Evolutionary conservation across 495 filamentous ascomycete species (phyloP), one percentile per base, ranked within the genome.

Genomic region (Aspergillus wentii): DNA sequence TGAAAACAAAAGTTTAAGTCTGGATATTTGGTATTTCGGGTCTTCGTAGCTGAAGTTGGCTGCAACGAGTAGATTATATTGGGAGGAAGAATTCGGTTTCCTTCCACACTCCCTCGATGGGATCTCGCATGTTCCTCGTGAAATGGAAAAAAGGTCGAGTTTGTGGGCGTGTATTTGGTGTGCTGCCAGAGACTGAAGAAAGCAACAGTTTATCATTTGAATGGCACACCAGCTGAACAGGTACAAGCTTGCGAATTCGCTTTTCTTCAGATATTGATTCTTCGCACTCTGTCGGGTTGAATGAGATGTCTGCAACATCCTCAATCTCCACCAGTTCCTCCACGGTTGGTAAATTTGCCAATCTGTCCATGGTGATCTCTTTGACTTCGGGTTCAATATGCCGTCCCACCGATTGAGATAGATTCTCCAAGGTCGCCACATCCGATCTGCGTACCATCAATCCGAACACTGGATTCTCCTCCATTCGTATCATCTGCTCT

Each of bases 401-500:
- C 6, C 5, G 6, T 25, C 10, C 22, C 10, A 10, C 5, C 10
- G 22, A 10, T 6, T 25, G 22, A 25, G 6, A 5, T 10, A 25
- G 10, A 10, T 6, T 6, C 5, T 5, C 22, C 22, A 25, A 6
- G 6, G 5, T 10, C 22, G 22, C 22, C 22, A 25, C 5, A 25
- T 25, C 22, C 5, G 22, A 25, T 10, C 5, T 10, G 6, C 22
- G 22, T 10, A 25, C 22, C 22, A 25, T 25, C 22, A 25, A 25
- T 10, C 22, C 22, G 6, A 6, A 5, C 10, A 25, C 22, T 10
- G 6, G 5, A 5, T 10, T 10, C 22, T 25, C 22, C 22, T 25
- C 22, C 22, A 25, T 25, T 10, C 22, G 22, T 6, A 64, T 61
- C n/a, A 62, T 30, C 5, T 11, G 26, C 18, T 54, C 52, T 0